Evolutionary conservation across 768 basidiomycete species (phyloP).

Genomic region (Rhodosporidiobolus odoratus): DNA sequence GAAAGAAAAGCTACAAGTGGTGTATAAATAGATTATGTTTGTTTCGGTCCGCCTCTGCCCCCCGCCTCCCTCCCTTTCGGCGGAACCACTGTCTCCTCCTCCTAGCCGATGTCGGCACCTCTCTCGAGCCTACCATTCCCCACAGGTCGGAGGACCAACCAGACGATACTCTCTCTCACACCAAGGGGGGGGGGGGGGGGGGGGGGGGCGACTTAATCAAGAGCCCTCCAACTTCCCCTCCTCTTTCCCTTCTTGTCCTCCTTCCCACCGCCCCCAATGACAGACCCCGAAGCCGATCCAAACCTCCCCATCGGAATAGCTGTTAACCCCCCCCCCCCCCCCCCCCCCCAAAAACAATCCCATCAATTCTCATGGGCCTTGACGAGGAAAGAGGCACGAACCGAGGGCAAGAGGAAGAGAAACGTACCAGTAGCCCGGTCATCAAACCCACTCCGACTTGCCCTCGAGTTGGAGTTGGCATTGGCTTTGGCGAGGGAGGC

Average conservation of each 20-base stretch:
- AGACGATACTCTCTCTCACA: too few relatives aligned
- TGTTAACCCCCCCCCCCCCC: background rate
- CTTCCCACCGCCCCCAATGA: background rate
- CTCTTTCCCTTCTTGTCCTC: slow-evolving; percentile 15
- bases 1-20: too few relatives aligned
- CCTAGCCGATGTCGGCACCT: too few relatives aligned
- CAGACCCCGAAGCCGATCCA: background rate
- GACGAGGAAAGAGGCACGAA: background rate
- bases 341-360: background rate
- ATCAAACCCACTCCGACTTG: background rate
- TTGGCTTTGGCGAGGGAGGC: background rate
- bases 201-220: background rate
- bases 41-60: too few relatives aligned
- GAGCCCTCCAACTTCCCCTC: background rate
- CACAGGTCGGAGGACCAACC: too few relatives aligned
- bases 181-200: background rate
- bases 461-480: background rate
- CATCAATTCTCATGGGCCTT: background rate
- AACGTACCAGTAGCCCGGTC: background rate
- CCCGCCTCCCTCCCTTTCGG: too few relatives aligned
- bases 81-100: too few relatives aligned
- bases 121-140: too few relatives aligned
- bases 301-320: slow-evolving; percentile 2
- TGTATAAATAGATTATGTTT: too few relatives aligned
- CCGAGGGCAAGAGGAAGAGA: background rate